These are phyloP conservation scores for Stylosanthes scabra DNA, from an alignment of 331 rosid species.

Conservation along the genomic window DNA sequence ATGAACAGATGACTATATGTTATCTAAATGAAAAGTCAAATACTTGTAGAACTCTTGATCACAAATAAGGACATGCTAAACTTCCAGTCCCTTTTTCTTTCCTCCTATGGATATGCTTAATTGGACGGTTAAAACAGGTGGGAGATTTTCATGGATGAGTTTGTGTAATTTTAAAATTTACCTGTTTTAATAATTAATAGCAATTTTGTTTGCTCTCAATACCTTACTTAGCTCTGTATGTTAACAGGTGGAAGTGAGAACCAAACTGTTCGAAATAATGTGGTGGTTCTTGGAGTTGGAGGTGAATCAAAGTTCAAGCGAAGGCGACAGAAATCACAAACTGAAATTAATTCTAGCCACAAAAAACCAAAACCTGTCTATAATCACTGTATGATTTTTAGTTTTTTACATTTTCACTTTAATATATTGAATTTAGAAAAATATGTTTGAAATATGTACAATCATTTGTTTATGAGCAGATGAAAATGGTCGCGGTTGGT, in stretches of 20 bases:
- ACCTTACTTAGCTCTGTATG: slow-evolving; percentile 25
- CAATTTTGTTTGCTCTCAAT: slow-evolving; percentile 22
- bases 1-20: slow-evolving; percentile 10
- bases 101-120: too few relatives aligned
- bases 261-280: slow-evolving; percentile 47
- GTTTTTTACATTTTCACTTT: slow-evolving; percentile 33
- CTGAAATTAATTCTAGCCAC: slow-evolving; percentile 39
- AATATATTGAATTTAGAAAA: background rate
- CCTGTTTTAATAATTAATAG: slow-evolving; percentile 6
- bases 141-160: too few relatives aligned
- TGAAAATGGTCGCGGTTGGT: slow-evolving; percentile 87
- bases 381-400: slow-evolving; percentile 76
- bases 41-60: slow-evolving; percentile 22
- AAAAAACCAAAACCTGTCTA: slow-evolving; percentile 56
- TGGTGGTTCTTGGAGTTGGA: slow-evolving; percentile 81
- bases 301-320: slow-evolving; percentile 59
- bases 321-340: slow-evolving; percentile 50
- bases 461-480: slow-evolving; percentile 50
- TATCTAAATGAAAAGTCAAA: slow-evolving; percentile 19
- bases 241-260: slow-evolving; percentile 47
- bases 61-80: slow-evolving; percentile 12
- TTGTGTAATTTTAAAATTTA: background rate
- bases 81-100: background rate
- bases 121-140: too few relatives aligned
- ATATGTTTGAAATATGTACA: slow-evolving; percentile 12